Evolutionary conservation across 2,329 filamentous ascomycete genomes (phyloP), one percentile per base, ranked within the genome.

Genomic region (Annulohypoxylon truncatum): DNA sequence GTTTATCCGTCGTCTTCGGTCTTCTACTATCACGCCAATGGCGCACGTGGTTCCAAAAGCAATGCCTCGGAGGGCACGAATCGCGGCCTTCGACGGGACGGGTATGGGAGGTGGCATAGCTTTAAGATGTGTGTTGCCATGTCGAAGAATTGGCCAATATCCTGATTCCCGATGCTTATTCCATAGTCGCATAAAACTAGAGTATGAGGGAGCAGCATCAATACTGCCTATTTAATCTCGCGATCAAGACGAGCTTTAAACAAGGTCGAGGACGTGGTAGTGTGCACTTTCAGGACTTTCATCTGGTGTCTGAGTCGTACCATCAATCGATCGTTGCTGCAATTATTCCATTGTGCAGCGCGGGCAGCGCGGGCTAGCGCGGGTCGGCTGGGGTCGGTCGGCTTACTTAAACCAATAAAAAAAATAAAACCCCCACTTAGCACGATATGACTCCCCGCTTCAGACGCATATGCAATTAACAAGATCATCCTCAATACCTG

Each of bases 1-100:
- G 58, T 83, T 83, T 66, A 87, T 83, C 24, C 85, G 82, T 61
- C 84, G 83, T 64, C 85, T 82, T 50, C 85, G 84, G 75, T 88
- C 86, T 75, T 88, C 85, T 61, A 86, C 80, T 59, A 88, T 78
- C 24, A 86, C 74, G 52, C 83, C 81, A 59, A 88, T 80, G 42
- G 85, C 87, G 72, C 85, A 88, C 7, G 85, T 86, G 1, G 85
- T 87, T 53, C 85, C 86, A 13, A 88, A 76, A 59, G 86, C 81
- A 63, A 87, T 80, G 67, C 85, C 83, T 66, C 85, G 84, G 33
- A 88, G 82, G 63, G 85, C 82, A 75, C 84, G 82, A 68, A 88
- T 80, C 63, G 83, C 84, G 64, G 83, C 83, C 77, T 84, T 84
- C 35, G 86, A 87, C 50, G 85, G 85, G 60, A 85, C 82, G 63